Base-by-base conservation (phyloP, 805 yeast genomes). In the Saturnispora saitoi region DNA sequence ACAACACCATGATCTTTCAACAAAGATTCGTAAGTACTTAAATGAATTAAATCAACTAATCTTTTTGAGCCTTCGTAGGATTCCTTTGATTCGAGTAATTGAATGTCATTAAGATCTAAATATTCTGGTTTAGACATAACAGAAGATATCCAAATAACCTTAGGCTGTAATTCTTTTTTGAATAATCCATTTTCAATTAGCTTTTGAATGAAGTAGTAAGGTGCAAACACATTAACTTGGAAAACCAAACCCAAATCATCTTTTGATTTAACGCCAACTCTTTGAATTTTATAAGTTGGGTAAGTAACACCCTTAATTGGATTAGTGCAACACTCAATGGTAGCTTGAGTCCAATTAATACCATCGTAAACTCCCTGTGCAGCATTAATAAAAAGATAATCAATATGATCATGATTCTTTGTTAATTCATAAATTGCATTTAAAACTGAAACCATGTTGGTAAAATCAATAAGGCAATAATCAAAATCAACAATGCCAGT, bases 171-270 rank as follows among this genome's bases (percentile, higher is more conserved):
- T 0, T 63, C 59, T 24, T 58, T 56, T 3, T 66, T 62, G 9
- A 65, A 54, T n/a, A 90, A 66, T 32, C 78, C 65, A 34, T 26
- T 36, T 2, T 78, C 78, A 36, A 71, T 63, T 19, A 91, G 66
- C 53, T 77, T 80, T 56, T 84, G 86, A 47, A 90, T 72, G 47
- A 93, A 68, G 64, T 81, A 93, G 68, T 86, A 90, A 2, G 98
- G 98, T 0, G 95, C 96, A 67, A 93, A 87, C n/a, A 91, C 96
- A 61, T 93, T 93, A 4, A 93, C 95, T 66, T 93, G 95, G 69
- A 91, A 93, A 4, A 89, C 88, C 29, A 85, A 68, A 1, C 98
- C 97, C 71, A 91, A 57, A 0, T 78, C 89, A 65, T 93, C 99
- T 17, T 59, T 63, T 1, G 95, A 78, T 58, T 76, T 79, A 24